These are phyloP conservation scores for Wolfiporia cocos DNA, from an alignment of 1,284 basidiomycete species.

Conservation along the genomic window DNA sequence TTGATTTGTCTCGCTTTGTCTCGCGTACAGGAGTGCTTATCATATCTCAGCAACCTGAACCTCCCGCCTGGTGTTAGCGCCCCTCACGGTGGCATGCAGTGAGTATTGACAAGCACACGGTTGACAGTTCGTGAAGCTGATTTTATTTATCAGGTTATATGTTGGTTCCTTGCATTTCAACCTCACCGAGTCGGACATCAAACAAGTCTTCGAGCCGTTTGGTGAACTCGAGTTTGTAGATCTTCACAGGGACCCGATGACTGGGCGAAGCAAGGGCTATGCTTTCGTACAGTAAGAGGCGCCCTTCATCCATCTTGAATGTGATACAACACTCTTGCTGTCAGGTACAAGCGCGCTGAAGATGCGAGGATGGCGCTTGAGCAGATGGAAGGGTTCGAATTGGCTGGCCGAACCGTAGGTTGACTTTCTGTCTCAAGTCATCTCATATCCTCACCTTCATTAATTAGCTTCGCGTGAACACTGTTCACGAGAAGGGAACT, in stretches of 20 bases:
- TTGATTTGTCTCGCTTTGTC: neutral
- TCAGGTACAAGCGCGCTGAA: conserved; percentile 80
- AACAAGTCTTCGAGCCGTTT: conserved; percentile 98
- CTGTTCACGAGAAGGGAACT: conserved; percentile 85
- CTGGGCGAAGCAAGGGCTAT: conserved; percentile 95
- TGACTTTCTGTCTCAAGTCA: conserved; percentile 1
- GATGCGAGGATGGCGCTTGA: conserved; percentile 95
- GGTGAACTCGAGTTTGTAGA: conserved; percentile 98
- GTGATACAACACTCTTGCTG: too few species aligned
- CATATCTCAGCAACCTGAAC: conserved; percentile 55
- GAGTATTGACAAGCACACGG: conserved; percentile 23
- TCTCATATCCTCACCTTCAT: conserved; percentile 6
- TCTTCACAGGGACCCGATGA: conserved; percentile 89
- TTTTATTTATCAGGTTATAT: conserved; percentile 67
- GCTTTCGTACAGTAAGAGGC: conserved; percentile 92
- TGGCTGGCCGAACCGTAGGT: conserved; percentile 87
- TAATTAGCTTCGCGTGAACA: conserved; percentile 77
- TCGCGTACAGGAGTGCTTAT: conserved; percentile 6
- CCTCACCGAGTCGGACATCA: conserved; percentile 93
- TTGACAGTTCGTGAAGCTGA: conserved; percentile 4
- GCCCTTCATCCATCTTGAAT: too few species aligned
- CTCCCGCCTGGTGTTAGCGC: conserved; percentile 72
- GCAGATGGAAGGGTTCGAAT: conserved; percentile 97
- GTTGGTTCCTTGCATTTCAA: conserved; percentile 97
- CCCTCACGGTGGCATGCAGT: conserved; percentile 77